Conservation (phyloP, 2,329 filamentous ascomycete genomes). For the Seiridium cupressi region DNA sequence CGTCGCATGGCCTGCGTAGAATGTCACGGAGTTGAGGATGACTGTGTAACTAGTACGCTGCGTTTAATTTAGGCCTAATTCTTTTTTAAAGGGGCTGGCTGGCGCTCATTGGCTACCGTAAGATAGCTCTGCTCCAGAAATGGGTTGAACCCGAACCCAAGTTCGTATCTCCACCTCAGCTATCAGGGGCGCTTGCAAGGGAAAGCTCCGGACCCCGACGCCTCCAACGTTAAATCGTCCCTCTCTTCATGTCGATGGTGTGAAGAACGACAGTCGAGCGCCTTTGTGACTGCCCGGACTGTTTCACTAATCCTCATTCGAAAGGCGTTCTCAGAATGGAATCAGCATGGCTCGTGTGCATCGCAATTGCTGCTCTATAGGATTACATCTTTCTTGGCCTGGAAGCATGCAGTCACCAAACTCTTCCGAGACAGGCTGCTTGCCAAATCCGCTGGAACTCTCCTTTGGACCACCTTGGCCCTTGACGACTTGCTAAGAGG, state of each 20-base stretch:
- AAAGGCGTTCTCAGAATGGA: no score
- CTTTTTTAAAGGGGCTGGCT: constrained; percentile 7
- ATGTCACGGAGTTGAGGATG: constrained; percentile 1
- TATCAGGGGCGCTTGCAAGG: neutral
- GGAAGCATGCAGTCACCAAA: no score
- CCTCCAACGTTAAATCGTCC: neutral
- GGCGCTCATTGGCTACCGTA: constrained; percentile 1
- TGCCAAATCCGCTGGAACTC: neutral
- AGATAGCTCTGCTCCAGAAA: neutral
- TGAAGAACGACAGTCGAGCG: no score
- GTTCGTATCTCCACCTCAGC: neutral
- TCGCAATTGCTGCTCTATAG: no score
- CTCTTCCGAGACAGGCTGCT: neutral
- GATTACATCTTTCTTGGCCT: no score
- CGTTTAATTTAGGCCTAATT: constrained; percentile 7
- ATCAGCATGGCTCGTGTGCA: no score
- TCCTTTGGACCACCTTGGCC: neutral
- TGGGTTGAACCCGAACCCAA: neutral
- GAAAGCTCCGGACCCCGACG: neutral
- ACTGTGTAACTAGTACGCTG: neutral
- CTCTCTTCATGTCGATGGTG: no score
- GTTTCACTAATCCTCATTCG: no score
- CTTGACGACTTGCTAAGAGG: neutral
- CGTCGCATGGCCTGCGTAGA: no score
- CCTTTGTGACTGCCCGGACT: no score